Conservation (phyloP, 2,329 filamentous ascomycete species). For the Fusarium sarcochroum region DNA sequence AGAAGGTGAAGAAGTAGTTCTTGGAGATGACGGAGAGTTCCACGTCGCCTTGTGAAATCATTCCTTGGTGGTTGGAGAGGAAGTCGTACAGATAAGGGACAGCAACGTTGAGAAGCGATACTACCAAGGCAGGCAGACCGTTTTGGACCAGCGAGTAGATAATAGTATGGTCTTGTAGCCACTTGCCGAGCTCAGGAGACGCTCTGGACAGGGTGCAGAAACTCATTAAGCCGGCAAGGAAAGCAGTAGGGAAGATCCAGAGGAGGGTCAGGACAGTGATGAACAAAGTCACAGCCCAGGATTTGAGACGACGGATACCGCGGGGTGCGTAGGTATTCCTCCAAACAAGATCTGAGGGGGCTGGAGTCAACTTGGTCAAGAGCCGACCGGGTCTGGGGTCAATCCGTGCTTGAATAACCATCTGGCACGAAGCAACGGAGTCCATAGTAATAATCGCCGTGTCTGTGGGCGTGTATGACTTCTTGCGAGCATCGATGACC, state of each 20-base stretch:
- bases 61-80: conserved; percentile 90
- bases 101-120: conserved; percentile 88
- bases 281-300: conserved; percentile 86
- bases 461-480: conserved; percentile 82
- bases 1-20: conserved; percentile 99
- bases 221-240: conserved; percentile 84
- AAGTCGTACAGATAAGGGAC: conserved; percentile 97
- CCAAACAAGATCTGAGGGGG: conserved; percentile 96
- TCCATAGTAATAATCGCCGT: conserved; percentile 98
- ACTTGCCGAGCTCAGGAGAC: conserved; percentile 77
- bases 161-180: conserved; percentile 77
- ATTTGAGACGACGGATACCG: conserved; percentile 78
- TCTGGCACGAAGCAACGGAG: conserved; percentile 91
- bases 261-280: conserved; percentile 88
- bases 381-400: conserved; percentile 90
- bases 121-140: conserved; percentile 85
- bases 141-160: conserved; percentile 85
- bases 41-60: conserved; percentile 94
- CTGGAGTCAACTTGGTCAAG: conserved; percentile 86
- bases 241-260: conserved; percentile 87
- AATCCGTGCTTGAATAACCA: conserved; percentile 95
- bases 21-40: conserved; percentile 96
- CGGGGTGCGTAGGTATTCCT: conserved; percentile 89
- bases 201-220: conserved; percentile 83
- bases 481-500: conserved; percentile 78